A percentile compares a stretch with the other conserved stretches of the same genome.
These are phyloP conservation scores for Brassica hybrid DNA, from an alignment of 441 rosid species.

Conservation along the genomic window DNA sequence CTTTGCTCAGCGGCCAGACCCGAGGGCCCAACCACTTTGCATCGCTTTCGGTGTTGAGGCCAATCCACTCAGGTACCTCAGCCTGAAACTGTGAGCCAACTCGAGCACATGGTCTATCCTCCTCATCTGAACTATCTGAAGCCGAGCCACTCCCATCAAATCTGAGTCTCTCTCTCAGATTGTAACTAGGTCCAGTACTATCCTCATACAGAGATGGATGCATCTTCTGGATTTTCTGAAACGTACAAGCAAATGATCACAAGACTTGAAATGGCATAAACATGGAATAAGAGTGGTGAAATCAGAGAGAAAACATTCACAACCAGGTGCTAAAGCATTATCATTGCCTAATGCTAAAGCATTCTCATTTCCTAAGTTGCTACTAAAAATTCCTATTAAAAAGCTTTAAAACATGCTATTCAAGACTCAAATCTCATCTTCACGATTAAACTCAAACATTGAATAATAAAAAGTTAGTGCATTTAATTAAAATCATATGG, in stretches of 20 bases:
- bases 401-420: background rate
- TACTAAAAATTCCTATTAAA: background rate
- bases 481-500: background rate
- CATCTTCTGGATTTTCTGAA: slow-evolving; percentile 77
- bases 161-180: slow-evolving; percentile 73
- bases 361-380: background rate
- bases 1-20: slow-evolving; percentile 75
- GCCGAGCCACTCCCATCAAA: slow-evolving; percentile 40
- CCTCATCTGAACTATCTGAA: slow-evolving; percentile 44
- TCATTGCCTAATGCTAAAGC: too few species aligned
- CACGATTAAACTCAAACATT: too few species aligned
- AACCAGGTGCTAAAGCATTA: background rate
- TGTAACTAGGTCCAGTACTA: slow-evolving; percentile 66
- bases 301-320: slow-evolving; percentile 18
- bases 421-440: too few species aligned
- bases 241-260: slow-evolving; percentile 32
- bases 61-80: slow-evolving; percentile 73
- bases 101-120: slow-evolving; percentile 46
- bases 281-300: slow-evolving; percentile 3
- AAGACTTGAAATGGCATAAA: slow-evolving; percentile 26
- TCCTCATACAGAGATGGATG: slow-evolving; percentile 83
- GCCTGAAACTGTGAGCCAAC: slow-evolving; percentile 80
- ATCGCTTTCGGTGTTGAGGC: slow-evolving; percentile 57
- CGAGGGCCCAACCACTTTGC: slow-evolving; percentile 74
- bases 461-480: too few species aligned